Conservation (phyloP, 352 stramenopile species). For the Globisporangium emineosum region DNA sequence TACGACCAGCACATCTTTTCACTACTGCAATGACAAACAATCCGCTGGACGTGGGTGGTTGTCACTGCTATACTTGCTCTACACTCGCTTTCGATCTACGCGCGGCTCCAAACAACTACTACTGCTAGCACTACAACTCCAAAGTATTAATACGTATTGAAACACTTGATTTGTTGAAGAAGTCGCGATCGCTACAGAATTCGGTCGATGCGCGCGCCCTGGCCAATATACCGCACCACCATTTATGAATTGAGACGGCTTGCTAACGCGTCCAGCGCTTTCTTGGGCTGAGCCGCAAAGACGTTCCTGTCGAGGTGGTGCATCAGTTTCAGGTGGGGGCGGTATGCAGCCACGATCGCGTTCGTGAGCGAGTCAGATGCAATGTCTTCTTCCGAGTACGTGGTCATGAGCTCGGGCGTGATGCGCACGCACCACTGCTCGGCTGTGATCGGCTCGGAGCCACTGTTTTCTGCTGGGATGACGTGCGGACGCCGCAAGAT, state of each 20-base stretch:
- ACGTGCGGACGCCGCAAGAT: not conserved
- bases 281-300: constrained; percentile 9
- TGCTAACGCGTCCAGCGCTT: not conserved
- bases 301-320: constrained; percentile 27
- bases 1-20: constrained; percentile 23
- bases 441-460: not conserved
- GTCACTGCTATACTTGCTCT: no score
- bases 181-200: no score
- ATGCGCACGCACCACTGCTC: constrained; percentile 8
- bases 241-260: not conserved
- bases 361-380: constrained; percentile 42
- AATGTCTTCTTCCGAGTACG: constrained; percentile 14
- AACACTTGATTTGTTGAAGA: no score
- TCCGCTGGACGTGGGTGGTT: no score
- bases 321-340: constrained; percentile 14
- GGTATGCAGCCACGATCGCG: constrained; percentile 42
- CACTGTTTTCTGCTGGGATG: not conserved
- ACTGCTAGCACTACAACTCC: no score
- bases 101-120: no score
- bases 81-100: no score
- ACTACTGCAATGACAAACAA: not conserved
- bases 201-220: no score
- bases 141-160: no score
- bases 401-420: constrained; percentile 7
- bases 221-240: no score